Evolutionary conservation across 805 yeast species (phyloP), one percentile per base, ranked within the genome.

Genomic region (Teunomyces cretensis): DNA sequence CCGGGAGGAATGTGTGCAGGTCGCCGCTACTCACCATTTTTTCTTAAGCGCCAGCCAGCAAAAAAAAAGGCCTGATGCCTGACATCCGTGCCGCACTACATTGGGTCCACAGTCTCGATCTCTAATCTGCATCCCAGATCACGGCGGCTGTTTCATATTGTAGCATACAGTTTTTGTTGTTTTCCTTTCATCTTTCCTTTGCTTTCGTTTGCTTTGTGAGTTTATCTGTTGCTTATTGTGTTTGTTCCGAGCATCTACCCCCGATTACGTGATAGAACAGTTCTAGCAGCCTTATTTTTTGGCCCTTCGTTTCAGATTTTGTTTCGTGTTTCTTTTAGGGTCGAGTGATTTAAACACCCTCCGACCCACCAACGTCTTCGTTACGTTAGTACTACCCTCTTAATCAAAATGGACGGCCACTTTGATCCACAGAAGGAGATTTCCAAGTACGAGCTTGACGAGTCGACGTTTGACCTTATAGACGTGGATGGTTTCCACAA

Each of bases 401-500:
- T 13, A 31, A 42, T 38, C 39, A 33, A 15, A 12, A 44, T 35
- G 39, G 35, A 41, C 28, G 28, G 33, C 38, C 44, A 50, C 43
- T 56, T 62, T 49, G 51, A 57, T 39, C 58, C 66, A 40, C 49
- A 59, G 16, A 45, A 53, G 27, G 61, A 62, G 44, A 61, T 65
- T 47, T 40, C 54, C 19, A 65, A 62, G 54, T 64, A 62, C 44
- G 50, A 59, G 22, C 53, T 66, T 15, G 71, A 70, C 39, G 62
- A 56, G 31, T 65, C 75, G 13, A 75, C 82, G 1, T 79, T 80
- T 49, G 82, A 78, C 42, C 62, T 70, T 43, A 67, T 80, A 17
- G 75, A 78, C 42, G 62, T 78, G 9, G 68, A 68, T 26, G 65
- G 66, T 42, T 79, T 79, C 60, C 68, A 66, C 46, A 80, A 78